Evolutionary conservation across 805 yeast genomes (phyloP).

Genomic region (Nematodospora valgi): DNA sequence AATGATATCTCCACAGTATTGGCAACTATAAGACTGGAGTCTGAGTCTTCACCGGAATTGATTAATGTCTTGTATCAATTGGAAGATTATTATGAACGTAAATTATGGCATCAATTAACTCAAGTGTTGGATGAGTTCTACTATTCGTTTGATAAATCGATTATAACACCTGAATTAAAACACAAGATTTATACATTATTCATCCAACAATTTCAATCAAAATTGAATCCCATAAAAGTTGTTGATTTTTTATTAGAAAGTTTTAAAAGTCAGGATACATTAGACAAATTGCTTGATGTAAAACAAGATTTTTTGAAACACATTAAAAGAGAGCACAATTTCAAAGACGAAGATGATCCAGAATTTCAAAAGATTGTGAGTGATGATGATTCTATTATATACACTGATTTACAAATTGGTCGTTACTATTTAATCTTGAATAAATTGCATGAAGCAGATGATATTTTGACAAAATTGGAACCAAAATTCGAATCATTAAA

Average conservation of each 20-base stretch:
- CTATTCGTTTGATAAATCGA: slow-evolving; percentile 35
- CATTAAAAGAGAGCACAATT: slow-evolving; percentile 26
- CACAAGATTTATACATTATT: slow-evolving; percentile 69
- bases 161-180: slow-evolving; percentile 50
- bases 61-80: slow-evolving; percentile 60
- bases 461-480: slow-evolving; percentile 60
- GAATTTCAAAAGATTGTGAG: slow-evolving; percentile 31
- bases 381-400: slow-evolving; percentile 53
- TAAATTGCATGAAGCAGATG: slow-evolving; percentile 55
- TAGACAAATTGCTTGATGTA: slow-evolving; percentile 35
- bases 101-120: slow-evolving; percentile 93
- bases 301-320: slow-evolving; percentile 22
- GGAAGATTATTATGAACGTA: slow-evolving; percentile 84
- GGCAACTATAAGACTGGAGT: slow-evolving; percentile 60
- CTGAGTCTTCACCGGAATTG: slow-evolving; percentile 53
- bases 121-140: slow-evolving; percentile 61
- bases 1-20: slow-evolving; percentile 44
- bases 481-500: slow-evolving; percentile 48
- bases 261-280: slow-evolving; percentile 33
- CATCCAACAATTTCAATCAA: slow-evolving; percentile 60
- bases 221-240: slow-evolving; percentile 74
- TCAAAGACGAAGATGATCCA: slow-evolving; percentile 22
- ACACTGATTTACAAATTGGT: slow-evolving; percentile 62
- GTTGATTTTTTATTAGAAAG: slow-evolving; percentile 67
- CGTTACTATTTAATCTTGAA: slow-evolving; percentile 59